Percentiles rank a stretch among this genome's conserved stretches.
phyloP scores from a whole-genome alignment of 257 asterid genomes.

The Solanum neorickii region DNA sequence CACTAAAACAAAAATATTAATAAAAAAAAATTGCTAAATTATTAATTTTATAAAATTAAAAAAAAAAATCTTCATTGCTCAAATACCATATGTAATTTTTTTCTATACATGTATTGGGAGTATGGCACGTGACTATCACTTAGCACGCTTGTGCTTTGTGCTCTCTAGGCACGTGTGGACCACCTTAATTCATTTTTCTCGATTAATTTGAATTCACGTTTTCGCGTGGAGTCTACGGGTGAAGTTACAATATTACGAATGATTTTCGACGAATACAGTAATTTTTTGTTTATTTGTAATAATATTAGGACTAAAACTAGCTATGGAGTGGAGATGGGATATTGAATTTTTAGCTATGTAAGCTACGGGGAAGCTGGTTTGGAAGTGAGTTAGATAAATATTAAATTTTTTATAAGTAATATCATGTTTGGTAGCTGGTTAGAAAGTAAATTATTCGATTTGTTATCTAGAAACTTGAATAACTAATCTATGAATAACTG shows the following conservation, averaged over 20 bases:
- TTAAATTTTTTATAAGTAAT: too few species aligned
- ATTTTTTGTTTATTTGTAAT: too few species aligned
- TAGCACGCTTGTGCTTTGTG: slow-evolving; percentile 10
- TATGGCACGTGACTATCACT: slow-evolving; percentile 24
- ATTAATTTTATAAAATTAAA: background rate
- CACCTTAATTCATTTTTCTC: background rate
- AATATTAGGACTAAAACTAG: background rate
- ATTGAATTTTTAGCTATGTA: too few species aligned
- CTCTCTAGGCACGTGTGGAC: slow-evolving; percentile 27
- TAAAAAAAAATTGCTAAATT: too few species aligned
- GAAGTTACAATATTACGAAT: background rate
- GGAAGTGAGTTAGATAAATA: too few species aligned
- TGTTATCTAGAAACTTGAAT: background rate
- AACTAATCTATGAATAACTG: too few species aligned
- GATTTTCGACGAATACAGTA: background rate
- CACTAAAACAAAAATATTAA: background rate
- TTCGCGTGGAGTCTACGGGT: background rate
- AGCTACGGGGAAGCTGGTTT: background rate
- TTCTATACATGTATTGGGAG: background rate
- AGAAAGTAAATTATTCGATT: too few species aligned
- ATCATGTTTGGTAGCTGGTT: background rate
- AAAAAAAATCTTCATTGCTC: background rate
- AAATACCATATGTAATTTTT: slow-evolving; percentile 10
- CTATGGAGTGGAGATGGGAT: too few species aligned
- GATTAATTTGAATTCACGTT: background rate